Evolutionary conservation across 2,329 filamentous ascomycete species (phyloP).

Genomic region (Echinosphaeria canescens): DNA sequence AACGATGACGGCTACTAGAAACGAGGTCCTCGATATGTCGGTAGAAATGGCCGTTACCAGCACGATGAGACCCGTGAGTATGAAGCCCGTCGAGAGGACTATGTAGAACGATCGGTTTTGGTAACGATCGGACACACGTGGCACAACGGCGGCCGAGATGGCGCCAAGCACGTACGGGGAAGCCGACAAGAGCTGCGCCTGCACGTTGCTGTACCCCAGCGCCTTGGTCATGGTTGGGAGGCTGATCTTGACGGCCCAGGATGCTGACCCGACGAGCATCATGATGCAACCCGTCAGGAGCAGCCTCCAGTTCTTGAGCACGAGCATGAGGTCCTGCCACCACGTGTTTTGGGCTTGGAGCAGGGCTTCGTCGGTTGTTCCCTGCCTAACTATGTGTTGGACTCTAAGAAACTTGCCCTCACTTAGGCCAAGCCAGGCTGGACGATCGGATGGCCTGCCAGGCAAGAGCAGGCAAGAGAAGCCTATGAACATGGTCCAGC

Average conservation of each 20-base stretch:
- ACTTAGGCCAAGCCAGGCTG: too few species aligned
- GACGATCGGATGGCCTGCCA: too few species aligned
- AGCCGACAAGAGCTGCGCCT: conserved; percentile 28
- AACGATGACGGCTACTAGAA: conserved; percentile 45
- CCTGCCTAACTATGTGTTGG: too few species aligned
- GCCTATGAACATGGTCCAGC: neutral
- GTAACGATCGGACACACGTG: conserved; percentile 44
- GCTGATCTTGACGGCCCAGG: conserved; percentile 9
- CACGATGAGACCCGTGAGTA: too few species aligned
- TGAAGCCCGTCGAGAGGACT: too few species aligned
- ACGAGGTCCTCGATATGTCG: too few species aligned
- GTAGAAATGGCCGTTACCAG: too few species aligned
- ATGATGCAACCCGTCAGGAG: conserved; percentile 6
- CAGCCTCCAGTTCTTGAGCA: conserved; percentile 3
- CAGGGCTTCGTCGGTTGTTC: too few species aligned
- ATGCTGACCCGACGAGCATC: conserved; percentile 8
- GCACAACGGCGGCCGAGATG: conserved; percentile 37
- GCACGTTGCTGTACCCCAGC: conserved; percentile 11
- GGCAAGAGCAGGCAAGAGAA: conserved; percentile 19
- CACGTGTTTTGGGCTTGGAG: too few species aligned
- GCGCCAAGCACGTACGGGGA: conserved; percentile 39
- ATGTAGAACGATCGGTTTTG: too few species aligned
- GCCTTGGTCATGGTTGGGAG: conserved; percentile 13
- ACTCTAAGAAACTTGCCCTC: too few species aligned
- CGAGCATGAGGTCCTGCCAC: too few species aligned